phyloP scores from a whole-genome alignment of 202 grass and related monocot genomes.

The Musa balbisiana region DNA sequence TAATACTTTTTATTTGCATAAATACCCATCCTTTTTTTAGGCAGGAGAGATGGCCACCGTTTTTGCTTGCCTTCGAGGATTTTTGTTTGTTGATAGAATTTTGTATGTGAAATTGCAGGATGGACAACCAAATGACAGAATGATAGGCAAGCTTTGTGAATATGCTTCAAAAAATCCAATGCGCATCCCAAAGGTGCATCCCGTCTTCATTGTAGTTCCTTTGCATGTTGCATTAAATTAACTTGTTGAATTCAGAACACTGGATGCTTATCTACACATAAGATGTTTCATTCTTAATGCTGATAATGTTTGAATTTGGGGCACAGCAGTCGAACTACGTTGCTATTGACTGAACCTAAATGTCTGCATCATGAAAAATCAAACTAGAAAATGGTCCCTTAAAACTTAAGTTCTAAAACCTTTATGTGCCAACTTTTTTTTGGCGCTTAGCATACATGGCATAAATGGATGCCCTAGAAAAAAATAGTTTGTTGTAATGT shows the following conservation, averaged over 20 bases:
- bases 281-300: not conserved
- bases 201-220: not conserved
- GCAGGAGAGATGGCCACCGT: not conserved
- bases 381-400: too few species aligned
- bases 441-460: not conserved
- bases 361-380: too few species aligned
- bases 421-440: not conserved
- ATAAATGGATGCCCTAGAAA: not conserved
- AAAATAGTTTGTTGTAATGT: not conserved
- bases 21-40: not conserved
- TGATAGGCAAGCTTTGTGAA: conserved; percentile 83
- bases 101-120: conserved; percentile 38
- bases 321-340: too few species aligned
- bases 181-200: conserved; percentile 73
- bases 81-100: not conserved
- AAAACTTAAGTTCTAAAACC: too few species aligned
- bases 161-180: conserved; percentile 79
- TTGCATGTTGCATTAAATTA: not conserved
- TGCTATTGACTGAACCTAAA: too few species aligned
- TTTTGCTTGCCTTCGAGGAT: not conserved
- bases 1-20: not conserved
- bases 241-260: not conserved
- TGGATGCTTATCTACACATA: not conserved
- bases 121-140: conserved; percentile 85
- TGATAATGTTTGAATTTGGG: too few species aligned